phyloP scores from a whole-genome alignment of 345 rosid genomes.

The Theobroma cacao region DNA sequence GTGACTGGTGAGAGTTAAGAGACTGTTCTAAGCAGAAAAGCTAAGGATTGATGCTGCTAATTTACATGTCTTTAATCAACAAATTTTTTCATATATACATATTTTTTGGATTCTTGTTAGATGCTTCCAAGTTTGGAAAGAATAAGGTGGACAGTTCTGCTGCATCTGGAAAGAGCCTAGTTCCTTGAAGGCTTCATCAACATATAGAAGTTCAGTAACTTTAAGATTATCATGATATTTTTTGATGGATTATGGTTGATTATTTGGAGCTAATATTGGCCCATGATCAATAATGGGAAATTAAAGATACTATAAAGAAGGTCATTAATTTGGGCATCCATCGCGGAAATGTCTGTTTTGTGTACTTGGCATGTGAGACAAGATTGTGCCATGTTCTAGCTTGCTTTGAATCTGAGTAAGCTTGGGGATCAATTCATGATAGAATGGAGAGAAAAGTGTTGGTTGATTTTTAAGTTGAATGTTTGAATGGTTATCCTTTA shows the following conservation, averaged over 20 bases:
- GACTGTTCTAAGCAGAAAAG: not conserved
- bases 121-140: conserved; percentile 6
- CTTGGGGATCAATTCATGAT: not conserved
- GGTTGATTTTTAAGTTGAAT: not conserved
- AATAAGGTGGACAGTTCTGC: not conserved
- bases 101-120: not conserved
- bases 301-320: not conserved
- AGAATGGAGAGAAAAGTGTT: not conserved
- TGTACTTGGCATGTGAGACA: not conserved
- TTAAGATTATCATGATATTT: not conserved
- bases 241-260: not conserved
- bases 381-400: not conserved
- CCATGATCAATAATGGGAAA: not conserved
- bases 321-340: not conserved
- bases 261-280: not conserved
- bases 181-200: not conserved
- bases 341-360: not conserved
- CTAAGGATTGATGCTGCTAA: not conserved
- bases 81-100: not conserved
- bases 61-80: not conserved
- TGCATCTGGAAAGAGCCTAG: not conserved
- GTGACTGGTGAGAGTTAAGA: conserved; percentile 44
- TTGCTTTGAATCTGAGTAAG: not conserved
- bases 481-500: not conserved
- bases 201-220: not conserved